Base-by-base conservation (phyloP, 768 basidiomycete species). In the Gelatoporia subvermispora region DNA sequence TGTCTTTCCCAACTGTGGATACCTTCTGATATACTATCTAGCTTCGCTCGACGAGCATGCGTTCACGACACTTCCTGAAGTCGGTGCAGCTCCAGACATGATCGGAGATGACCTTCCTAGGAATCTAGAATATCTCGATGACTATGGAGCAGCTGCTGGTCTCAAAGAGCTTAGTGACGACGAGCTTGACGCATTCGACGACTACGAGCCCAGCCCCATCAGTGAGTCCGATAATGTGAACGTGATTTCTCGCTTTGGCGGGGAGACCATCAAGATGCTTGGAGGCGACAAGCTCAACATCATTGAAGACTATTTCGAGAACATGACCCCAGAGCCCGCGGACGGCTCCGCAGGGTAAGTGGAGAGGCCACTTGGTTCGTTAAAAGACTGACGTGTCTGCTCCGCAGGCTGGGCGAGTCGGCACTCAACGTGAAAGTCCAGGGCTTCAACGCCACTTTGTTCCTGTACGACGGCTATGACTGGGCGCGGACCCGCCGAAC, bases 381-480 rank as follows among this genome's bases (percentile, higher is more conserved):
- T 31, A 4, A n/a, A 18, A 8, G 2, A 7, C 16, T 40, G 1
- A 15, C 41, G 31, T 41, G 18, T 5, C 9, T 9, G 17, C 5
- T 24, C 4, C 9, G 25, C 45, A 81, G 77, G 39, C 56, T 64
- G 23, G 74, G 73, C 10, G 74, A 77, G 25, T 76, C 77, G 8
- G 71, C 63, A 21, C 51, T 82, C n/a, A 75, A 69, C 23, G 58
- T 87, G 48, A 74, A 81, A 21, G 57, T 90, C 4, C 72, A 76
- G 37, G 68, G 86, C 37, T 81, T 79, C 46, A 76, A 88, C 54
- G 64, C 88, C 41, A 76, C 76, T 1, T 59, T 97, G 20, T 76
- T 84, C 44, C 74, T 99, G 3, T 89, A 96, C 60, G 91, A 93
- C 48, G 96, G 96, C 2, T 99, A 93, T 59, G 96, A 99, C 62